Percentiles rank a stretch among this genome's conserved stretches.
Conservation (phyloP, 345 rosid genomes). For the Bruguiera sexangula region DNA sequence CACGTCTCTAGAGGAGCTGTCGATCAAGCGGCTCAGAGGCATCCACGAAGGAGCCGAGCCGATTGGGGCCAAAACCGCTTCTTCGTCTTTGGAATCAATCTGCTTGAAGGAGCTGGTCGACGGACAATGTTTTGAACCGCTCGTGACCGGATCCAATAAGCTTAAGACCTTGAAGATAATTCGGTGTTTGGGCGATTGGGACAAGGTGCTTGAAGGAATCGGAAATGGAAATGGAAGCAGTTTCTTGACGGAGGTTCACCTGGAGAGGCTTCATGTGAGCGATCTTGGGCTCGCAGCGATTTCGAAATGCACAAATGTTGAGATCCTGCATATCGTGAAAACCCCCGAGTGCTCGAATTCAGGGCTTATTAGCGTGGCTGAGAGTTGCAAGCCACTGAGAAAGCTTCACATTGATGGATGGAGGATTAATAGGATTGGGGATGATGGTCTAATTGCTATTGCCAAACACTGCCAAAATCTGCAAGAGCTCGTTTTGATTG, state of each 20-base stretch:
- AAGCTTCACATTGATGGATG: slow-evolving; percentile 91
- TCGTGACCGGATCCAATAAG: slow-evolving; percentile 42
- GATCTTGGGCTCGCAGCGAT: slow-evolving; percentile 59
- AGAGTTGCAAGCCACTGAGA: slow-evolving; percentile 61
- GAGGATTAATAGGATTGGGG: slow-evolving; percentile 79
- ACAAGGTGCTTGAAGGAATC: slow-evolving; percentile 45
- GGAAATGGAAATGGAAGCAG: slow-evolving; percentile 33
- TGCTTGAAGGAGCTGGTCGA: slow-evolving; percentile 79
- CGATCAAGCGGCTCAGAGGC: slow-evolving; percentile 65
- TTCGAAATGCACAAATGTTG: slow-evolving; percentile 55
- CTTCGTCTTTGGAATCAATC: slow-evolving; percentile 48
- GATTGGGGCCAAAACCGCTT: slow-evolving; percentile 35
- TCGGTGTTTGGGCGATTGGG: slow-evolving; percentile 85
- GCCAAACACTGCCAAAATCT: slow-evolving; percentile 59
- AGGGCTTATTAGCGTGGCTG: slow-evolving; percentile 61
- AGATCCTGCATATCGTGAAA: slow-evolving; percentile 68
- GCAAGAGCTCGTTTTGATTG: slow-evolving; percentile 79
- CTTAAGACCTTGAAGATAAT: slow-evolving; percentile 65
- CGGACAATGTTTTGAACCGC: slow-evolving; percentile 64
- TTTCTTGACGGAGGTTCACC: slow-evolving; percentile 53
- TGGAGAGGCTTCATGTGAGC: slow-evolving; percentile 76
- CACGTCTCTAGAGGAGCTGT: slow-evolving; percentile 51
- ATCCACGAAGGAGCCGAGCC: slow-evolving; percentile 43
- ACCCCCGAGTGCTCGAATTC: slow-evolving; percentile 68
- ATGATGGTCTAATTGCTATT: slow-evolving; percentile 75